Conservation (phyloP, 139 green algal species). For the Deuterostichococcus epilithicus region DNA sequence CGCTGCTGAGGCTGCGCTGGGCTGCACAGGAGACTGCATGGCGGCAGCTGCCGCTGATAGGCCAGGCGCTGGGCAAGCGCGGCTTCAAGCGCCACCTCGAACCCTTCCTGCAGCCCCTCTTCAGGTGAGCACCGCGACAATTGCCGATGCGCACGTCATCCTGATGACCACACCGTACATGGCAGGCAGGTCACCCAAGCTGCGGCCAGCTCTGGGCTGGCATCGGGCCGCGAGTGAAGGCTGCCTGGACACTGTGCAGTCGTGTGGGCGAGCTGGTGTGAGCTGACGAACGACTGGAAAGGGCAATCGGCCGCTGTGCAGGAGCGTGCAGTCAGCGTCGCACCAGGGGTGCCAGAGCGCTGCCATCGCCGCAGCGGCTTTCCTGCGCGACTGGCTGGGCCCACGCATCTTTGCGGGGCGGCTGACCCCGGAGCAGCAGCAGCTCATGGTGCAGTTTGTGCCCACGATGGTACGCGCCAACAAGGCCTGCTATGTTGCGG, state of each 20-base stretch:
- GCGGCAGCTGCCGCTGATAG: conserved; percentile 67
- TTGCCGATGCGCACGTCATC: too few species aligned
- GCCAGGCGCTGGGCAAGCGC: conserved; percentile 54
- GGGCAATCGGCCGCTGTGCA: too few species aligned
- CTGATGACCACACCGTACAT: too few species aligned
- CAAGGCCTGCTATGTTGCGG: not conserved
- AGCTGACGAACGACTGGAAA: too few species aligned
- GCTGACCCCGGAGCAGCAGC: conserved; percentile 47
- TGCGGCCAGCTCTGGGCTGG: too few species aligned
- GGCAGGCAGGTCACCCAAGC: too few species aligned
- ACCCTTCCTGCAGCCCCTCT: conserved; percentile 65
- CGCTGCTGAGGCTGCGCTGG: too few species aligned
- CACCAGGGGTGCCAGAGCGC: conserved; percentile 56
- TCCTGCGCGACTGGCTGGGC: conserved; percentile 66
- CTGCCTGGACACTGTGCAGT: too few species aligned
- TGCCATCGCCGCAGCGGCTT: conserved; percentile 46
- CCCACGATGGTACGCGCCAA: not conserved
- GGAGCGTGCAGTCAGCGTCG: not conserved
- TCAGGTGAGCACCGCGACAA: conserved; percentile 67
- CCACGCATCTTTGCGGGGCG: conserved; percentile 53
- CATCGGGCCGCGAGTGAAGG: too few species aligned
- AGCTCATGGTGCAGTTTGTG: conserved; percentile 16
- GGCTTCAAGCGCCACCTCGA: conserved; percentile 76
- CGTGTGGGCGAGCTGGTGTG: too few species aligned
- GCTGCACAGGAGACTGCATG: conserved; percentile 62